Conservation (phyloP, 2,329 filamentous ascomycete species). For the Pyrenochaeta sp. region DNA sequence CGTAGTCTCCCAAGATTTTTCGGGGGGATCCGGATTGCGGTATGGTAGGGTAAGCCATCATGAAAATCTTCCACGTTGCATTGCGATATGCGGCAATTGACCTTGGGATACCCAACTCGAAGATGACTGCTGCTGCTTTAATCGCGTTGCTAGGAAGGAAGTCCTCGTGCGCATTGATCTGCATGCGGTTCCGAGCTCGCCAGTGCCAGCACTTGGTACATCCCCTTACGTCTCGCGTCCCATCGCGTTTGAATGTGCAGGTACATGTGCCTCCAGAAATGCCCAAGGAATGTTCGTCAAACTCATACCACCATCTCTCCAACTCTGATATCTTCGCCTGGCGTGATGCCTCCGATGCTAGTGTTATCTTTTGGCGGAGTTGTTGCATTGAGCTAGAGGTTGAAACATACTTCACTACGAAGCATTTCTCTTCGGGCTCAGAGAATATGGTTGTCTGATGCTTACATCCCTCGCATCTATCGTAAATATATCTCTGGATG, state of each 20-base stretch:
- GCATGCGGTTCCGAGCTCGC: slow-evolving; percentile 46
- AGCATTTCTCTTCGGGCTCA: slow-evolving; percentile 49
- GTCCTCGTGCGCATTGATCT: slow-evolving; percentile 59
- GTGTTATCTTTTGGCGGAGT: slow-evolving; percentile 45
- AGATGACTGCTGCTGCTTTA: slow-evolving; percentile 54
- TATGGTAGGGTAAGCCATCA: slow-evolving; percentile 39
- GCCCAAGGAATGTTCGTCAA: slow-evolving; percentile 48
- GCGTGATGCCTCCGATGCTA: slow-evolving; percentile 33
- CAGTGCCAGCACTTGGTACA: slow-evolving; percentile 57
- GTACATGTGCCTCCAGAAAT: slow-evolving; percentile 47
- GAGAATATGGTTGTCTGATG: slow-evolving; percentile 56
- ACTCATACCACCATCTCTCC: slow-evolving; percentile 40
- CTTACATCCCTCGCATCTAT: slow-evolving; percentile 37
- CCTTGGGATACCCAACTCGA: slow-evolving; percentile 59
- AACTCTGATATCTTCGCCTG: slow-evolving; percentile 51
- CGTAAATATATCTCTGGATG: slow-evolving; percentile 60
- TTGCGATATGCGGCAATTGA: slow-evolving; percentile 59
- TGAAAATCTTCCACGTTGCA: slow-evolving; percentile 59
- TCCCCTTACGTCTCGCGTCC: slow-evolving; percentile 17
- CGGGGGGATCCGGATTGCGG: slow-evolving; percentile 23
- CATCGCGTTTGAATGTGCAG: slow-evolving; percentile 14
- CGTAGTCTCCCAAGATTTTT: slow-evolving; percentile 41
- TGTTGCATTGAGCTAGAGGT: slow-evolving; percentile 23
- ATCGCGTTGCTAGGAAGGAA: slow-evolving; percentile 52
- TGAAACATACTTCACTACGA: slow-evolving; percentile 57